Conservation (phyloP, 2,329 filamentous ascomycete genomes). For the Herpomyces periplanetae region DNA sequence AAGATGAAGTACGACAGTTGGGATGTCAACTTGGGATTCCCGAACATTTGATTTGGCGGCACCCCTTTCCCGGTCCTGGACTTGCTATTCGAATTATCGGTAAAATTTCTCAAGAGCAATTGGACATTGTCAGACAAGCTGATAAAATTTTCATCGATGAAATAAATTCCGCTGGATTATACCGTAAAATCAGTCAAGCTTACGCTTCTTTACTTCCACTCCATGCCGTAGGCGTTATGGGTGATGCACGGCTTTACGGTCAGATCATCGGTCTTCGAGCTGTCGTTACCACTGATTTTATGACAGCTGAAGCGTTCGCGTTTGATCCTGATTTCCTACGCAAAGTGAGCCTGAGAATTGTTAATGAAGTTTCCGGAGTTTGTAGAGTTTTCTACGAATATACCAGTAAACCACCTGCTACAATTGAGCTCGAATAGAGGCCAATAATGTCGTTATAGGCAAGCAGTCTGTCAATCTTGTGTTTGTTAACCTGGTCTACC, state of each 20-base stretch:
- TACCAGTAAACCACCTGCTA: constrained; percentile 25
- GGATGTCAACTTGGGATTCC: constrained; percentile 28
- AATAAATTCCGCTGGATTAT: constrained; percentile 30
- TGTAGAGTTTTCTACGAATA: constrained; percentile 29
- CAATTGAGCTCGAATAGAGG: constrained; percentile 40
- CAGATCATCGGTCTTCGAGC: constrained; percentile 20
- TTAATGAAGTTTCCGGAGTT: constrained; percentile 34
- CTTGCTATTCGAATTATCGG: constrained; percentile 46
- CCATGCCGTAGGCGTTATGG: constrained; percentile 24
- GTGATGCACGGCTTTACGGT: constrained; percentile 25
- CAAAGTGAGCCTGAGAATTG: constrained; percentile 22
- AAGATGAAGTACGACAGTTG: constrained; percentile 34
- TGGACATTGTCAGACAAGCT: constrained; percentile 36
- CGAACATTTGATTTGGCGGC: constrained; percentile 33
- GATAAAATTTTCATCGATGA: constrained; percentile 39
- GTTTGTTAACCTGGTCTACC: too few relatives aligned
- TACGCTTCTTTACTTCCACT: constrained; percentile 25
- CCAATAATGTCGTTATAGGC: too few relatives aligned
- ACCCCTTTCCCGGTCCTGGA: constrained; percentile 35
- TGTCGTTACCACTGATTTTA: constrained; percentile 24
- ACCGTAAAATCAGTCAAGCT: constrained; percentile 27
- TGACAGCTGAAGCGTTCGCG: constrained; percentile 29
- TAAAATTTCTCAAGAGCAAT: constrained; percentile 37
- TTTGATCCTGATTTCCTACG: constrained; percentile 24
- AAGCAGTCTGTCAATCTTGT: too few relatives aligned